Base-by-base conservation (phyloP, 208 protist genomes). In the Acanthamoeba sp. region DNA sequence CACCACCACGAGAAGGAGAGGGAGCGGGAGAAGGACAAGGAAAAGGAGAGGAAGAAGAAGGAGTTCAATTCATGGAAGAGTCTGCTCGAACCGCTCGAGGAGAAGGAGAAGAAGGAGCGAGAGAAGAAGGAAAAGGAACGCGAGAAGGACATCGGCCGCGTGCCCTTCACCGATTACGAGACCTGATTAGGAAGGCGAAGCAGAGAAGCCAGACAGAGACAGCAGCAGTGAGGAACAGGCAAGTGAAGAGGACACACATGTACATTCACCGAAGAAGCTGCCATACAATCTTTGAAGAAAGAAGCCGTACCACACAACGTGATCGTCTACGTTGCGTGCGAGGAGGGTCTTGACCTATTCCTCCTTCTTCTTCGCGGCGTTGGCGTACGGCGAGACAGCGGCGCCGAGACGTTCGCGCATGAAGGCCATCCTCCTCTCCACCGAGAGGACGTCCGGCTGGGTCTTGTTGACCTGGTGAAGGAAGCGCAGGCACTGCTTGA, bases 21-120 rank as follows among this genome's bases (percentile, higher is more conserved):
- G 34, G 20, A 80, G 71, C 20, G n/a, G 18, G 36, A 80, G 36
- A 80, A 48, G 71, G 71, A 80, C 14, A 52, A 52, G 71, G 40
- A 80, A n/a, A 24, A 45, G 40, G 29, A 76, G 66, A 42, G n/a
- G 66, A 76, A n/a, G 36, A 76, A 76, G 2, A 38, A 40, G 2
- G 66, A 76, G 66, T 42, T 76, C 22, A 24, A 76, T 20, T 32
- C 66, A 29, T 76, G 66, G 66, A 76, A 76, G 66, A 42, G 34
- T 76, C 66, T 76, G n/a, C 66, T 76, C 22, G 66, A 76, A n/a
- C 66, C 66, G 36, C 66, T 76, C 32, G 66, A 76, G n/a, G 66
- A 76, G 36, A 76, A 38, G 66, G 29, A 76, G 66, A 18, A 62
- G 55, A 62, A 62, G 27, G 66, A 40, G 71, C n/a, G 66, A 76